Conservation (phyloP, 2,329 filamentous ascomycete genomes). For the Lachnellula cervina region DNA sequence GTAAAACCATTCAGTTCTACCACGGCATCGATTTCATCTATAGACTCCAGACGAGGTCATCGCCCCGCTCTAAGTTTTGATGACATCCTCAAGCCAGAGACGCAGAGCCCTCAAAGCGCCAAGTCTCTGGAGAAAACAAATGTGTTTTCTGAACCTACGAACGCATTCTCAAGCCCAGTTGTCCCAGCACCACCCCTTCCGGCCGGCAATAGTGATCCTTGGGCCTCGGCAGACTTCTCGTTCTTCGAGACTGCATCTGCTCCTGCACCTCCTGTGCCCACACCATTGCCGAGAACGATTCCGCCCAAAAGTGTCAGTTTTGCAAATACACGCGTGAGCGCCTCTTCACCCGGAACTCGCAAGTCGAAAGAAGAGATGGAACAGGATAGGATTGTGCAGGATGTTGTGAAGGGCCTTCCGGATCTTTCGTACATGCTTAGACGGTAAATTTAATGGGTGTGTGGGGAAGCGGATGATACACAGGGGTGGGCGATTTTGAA, state of each 20-base stretch:
- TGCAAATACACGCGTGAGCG: not conserved
- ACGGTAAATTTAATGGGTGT: conserved; percentile 12
- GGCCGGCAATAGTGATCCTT: conserved; percentile 24
- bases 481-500: not conserved
- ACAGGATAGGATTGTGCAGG: conserved; percentile 30
- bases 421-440: conserved; percentile 35
- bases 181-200: not conserved
- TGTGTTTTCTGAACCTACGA: not conserved
- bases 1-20: not conserved
- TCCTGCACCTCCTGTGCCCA: not conserved
- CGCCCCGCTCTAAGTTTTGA: conserved; percentile 7
- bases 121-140: not conserved
- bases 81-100: conserved; percentile 6
- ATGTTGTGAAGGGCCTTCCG: conserved; percentile 30
- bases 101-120: not conserved
- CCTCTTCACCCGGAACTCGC: conserved; percentile 5
- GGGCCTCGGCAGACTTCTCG: conserved; percentile 34
- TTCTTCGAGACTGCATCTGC: conserved; percentile 28
- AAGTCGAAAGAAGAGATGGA: conserved; percentile 27
- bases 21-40: not conserved
- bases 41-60: conserved; percentile 1
- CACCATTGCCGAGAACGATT: conserved; percentile 2
- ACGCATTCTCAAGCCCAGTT: not conserved
- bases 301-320: conserved; percentile 5
- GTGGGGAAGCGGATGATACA: not conserved